Base-by-base conservation (phyloP, 1,284 basidiomycete species). In the Ganoderma lucidum region DNA sequence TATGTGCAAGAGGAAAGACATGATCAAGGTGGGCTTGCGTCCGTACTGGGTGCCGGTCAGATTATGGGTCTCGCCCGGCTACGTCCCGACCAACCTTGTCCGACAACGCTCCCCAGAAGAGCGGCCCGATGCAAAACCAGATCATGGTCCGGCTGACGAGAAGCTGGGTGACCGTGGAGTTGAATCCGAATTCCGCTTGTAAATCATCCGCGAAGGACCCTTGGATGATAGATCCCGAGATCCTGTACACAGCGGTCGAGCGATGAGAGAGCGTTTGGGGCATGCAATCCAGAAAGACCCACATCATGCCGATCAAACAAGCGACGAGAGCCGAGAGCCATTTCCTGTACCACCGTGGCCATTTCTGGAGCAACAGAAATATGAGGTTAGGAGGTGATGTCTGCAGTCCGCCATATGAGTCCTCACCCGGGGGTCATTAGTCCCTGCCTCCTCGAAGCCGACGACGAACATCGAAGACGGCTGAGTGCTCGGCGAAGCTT, bases 31-130 rank as follows among this genome's bases (percentile, higher is more conserved):
- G 12, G 48, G 48, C 12, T 53, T 53, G 48, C 48, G 48, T 23
- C 48, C 48, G 23, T 53, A 53, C 48, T 53, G 12, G 48, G 28
- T 53, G 23, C 14, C 12, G 48, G 23, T 53, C 23, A 53, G 48
- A 53, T 3, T 53, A 53, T 14, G 48, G 12, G 23, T 15, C 4
- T 28, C 23, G 48, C 23, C 10, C 23, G 12, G 23, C 23, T 53
- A 23, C 12, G 23, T 6, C 10, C 48, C 48, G 23, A 53, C 48
- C 23, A 53, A 53, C 48, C 48, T 53, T 53, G 48, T 53, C 48
- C 48, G 48, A 53, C 48, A 53, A n/a, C 23, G 48, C 48, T 53
- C 48, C 48, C 48, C 48, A 53, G 23, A 53, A 53, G 48, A 53
- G 48, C 23, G 48, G 48, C 23, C 48, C 23, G 48, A 53, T 8